Conservation (phyloP, 768 basidiomycete species). For the Hebeloma cylindrosporum region DNA sequence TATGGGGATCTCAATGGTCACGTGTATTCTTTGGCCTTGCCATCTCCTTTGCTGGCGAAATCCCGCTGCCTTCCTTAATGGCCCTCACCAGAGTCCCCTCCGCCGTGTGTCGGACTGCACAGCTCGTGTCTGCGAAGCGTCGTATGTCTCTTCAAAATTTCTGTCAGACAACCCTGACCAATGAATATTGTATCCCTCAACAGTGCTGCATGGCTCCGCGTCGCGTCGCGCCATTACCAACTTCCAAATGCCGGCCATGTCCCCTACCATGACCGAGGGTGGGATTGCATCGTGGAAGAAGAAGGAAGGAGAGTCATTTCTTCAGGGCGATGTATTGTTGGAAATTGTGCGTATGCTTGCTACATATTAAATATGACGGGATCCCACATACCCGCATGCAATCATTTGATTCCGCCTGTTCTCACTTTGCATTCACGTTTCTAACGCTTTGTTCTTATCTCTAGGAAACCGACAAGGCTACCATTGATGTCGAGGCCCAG, state of each 20-base stretch:
- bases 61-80: too few relatives aligned
- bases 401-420: conserved; percentile 1
- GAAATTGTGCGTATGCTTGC: conserved; percentile 70
- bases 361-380: too few relatives aligned
- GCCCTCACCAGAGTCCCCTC: too few relatives aligned
- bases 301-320: conserved; percentile 77
- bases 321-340: conserved; percentile 80
- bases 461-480: conserved; percentile 93
- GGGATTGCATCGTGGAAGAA: conserved; percentile 92
- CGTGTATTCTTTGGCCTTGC: too few relatives aligned
- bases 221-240: conserved; percentile 59
- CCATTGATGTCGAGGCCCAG: conserved; percentile 98
- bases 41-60: too few relatives aligned
- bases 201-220: conserved; percentile 54
- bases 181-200: neutral
- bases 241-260: conserved; percentile 95
- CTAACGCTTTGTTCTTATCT: conserved; percentile 3
- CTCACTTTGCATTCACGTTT: conserved; percentile 2
- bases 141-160: conserved; percentile 18
- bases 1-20: too few relatives aligned
- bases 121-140: too few relatives aligned
- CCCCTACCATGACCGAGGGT: conserved; percentile 95
- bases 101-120: too few relatives aligned
- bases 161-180: neutral
- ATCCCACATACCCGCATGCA: neutral